Evolutionary conservation across 2,329 filamentous ascomycete genomes (phyloP).

Genomic region (Ploettnerulaceae sp.): DNA sequence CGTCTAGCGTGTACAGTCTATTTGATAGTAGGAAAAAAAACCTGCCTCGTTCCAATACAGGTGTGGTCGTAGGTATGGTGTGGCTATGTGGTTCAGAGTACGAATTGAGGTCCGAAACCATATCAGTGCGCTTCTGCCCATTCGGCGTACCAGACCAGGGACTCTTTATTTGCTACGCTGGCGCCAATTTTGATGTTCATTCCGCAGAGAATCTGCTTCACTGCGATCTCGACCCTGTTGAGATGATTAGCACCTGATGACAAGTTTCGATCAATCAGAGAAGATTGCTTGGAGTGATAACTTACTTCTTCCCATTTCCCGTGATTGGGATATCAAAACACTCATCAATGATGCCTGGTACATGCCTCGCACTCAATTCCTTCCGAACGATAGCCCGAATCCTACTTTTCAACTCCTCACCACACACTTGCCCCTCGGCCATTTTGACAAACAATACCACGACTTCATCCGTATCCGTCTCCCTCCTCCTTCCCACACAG

Average conservation of each 20-base stretch:
- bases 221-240: constrained; percentile 78
- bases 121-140: constrained; percentile 51
- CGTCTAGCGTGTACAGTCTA: too few relatives aligned
- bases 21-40: too few relatives aligned
- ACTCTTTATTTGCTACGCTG: constrained; percentile 87
- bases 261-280: neutral
- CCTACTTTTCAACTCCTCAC: constrained; percentile 51
- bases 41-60: too few relatives aligned
- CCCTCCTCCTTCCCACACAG: constrained; percentile 72
- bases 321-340: constrained; percentile 81
- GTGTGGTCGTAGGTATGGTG: too few relatives aligned
- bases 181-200: constrained; percentile 83
- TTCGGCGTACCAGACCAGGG: constrained; percentile 78
- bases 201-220: constrained; percentile 93
- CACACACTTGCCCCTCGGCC: constrained; percentile 44
- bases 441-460: constrained; percentile 86
- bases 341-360: constrained; percentile 76
- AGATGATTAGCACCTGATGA: constrained; percentile 1
- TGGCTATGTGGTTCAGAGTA: too few relatives aligned
- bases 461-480: constrained; percentile 29
- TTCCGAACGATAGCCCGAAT: constrained; percentile 67
- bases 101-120: too few relatives aligned
- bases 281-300: constrained; percentile 26
- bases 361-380: constrained; percentile 84
- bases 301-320: constrained; percentile 90